Percentiles rank a stretch among this genome's conserved stretches.
These are phyloP conservation scores for Colletotrichum orbiculare DNA, from an alignment of 2,329 filamentous ascomycete species.

Conservation along the genomic window DNA sequence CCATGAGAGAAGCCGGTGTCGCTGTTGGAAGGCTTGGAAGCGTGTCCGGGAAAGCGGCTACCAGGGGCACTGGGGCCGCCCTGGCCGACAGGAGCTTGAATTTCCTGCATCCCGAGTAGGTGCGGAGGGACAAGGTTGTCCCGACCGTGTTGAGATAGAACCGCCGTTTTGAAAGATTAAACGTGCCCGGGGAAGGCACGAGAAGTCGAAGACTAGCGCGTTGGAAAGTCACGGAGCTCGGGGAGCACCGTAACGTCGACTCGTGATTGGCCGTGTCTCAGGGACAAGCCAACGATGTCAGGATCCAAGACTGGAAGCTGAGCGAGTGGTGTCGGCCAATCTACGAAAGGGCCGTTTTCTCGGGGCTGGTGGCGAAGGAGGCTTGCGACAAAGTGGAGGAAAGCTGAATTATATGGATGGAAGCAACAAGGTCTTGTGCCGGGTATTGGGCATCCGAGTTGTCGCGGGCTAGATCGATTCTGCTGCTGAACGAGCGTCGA, in stretches of 20 bases:
- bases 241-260: constrained; percentile 17
- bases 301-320: constrained; percentile 14
- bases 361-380: constrained; percentile 13
- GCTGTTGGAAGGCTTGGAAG: constrained; percentile 83
- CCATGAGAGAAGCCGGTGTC: constrained; percentile 94
- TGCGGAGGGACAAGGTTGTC: constrained; percentile 89
- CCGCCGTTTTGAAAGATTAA: constrained; percentile 80
- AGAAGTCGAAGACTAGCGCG: constrained; percentile 42
- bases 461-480: constrained; percentile 37
- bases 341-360: constrained; percentile 20
- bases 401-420: constrained; percentile 23
- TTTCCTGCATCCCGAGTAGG: constrained; percentile 91
- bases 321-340: constrained; percentile 9
- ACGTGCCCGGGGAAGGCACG: constrained; percentile 67
- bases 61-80: constrained; percentile 66
- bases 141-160: constrained; percentile 80
- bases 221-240: constrained; percentile 31
- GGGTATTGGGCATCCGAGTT: not conserved
- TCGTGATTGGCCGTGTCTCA: constrained; percentile 23
- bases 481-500: constrained; percentile 34
- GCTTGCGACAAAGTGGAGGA: constrained; percentile 9
- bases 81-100: constrained; percentile 72
- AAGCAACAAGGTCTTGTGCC: constrained; percentile 20
- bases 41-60: constrained; percentile 74
- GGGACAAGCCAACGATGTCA: constrained; percentile 21